A percentile compares a stretch with the other conserved stretches of the same genome.
phyloP scores from a whole-genome alignment of 2,329 filamentous ascomycete species.

The Talaromyces sp. region DNA sequence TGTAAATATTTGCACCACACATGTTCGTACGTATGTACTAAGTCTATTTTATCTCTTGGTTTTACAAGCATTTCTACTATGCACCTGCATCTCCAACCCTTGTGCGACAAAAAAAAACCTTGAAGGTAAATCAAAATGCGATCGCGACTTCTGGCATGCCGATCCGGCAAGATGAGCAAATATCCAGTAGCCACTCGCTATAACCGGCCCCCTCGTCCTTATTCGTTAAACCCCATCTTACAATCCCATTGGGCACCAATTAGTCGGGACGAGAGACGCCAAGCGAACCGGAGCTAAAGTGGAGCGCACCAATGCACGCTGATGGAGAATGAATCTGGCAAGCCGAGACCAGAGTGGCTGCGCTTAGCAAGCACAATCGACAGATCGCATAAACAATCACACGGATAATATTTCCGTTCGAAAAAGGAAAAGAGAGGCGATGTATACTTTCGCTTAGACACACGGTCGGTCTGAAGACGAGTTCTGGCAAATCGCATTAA shows the following conservation, averaged over 20 bases:
- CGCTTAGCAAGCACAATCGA: neutral
- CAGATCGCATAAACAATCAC: neutral
- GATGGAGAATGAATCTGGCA: neutral
- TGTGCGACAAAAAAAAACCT: no score
- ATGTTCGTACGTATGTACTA: no score
- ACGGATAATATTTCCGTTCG: neutral
- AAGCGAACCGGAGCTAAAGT: neutral
- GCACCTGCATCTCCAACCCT: no score
- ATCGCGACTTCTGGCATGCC: no score
- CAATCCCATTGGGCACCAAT: neutral
- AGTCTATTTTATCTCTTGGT: no score
- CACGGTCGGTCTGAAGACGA: neutral
- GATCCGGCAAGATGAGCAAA: no score
- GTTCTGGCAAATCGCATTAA: neutral
- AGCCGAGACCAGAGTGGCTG: neutral
- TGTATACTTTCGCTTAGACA: neutral
- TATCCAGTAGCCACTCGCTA: neutral
- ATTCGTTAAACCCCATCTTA: neutral
- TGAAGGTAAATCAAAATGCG: no score
- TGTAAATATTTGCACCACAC: no score
- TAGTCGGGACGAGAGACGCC: neutral
- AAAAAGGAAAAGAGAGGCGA: neutral
- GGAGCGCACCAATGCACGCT: neutral
- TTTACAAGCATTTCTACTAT: no score
- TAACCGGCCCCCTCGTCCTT: neutral